Evolutionary conservation across 768 basidiomycete genomes (phyloP), one percentile per base, ranked within the genome.

Genomic region (Pholiota molesta): DNA sequence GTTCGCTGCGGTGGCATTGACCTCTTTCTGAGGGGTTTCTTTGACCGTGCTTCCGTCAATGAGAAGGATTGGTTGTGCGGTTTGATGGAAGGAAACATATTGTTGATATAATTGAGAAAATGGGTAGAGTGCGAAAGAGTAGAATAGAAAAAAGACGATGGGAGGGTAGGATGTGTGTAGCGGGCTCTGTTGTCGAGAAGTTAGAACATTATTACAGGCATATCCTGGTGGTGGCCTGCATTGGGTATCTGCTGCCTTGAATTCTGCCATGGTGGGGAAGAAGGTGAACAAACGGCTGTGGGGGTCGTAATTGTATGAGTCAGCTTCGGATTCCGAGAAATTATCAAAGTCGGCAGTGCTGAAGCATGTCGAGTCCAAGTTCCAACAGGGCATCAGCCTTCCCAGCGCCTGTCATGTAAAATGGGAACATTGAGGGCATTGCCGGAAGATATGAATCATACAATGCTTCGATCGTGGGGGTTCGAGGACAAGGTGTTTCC

Each of bases 331-430:
- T 2, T 53, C 52, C 7, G n/a, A 53, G 1, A 33, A 53, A 35
- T 53, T 31, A 31, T 53, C 33, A 16, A 53, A 35, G 52, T 53
- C n/a, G 6, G 52, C 52, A 53, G 29, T 51, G 57, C 57, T 59
- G 29, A 59, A 59, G 52, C 59, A 59, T 11, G 59, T 59, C 3
- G 59, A 39, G 26, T n/a, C n/a, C n/a, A n/a, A n/a, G n/a, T n/a
- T 59, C 59, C 14, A 59, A 35, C 23, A 59, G 51, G 26, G 53
- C 31, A 13, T 53, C 52, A 10, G 52, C 52, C 52, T 53, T 53
- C 19, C n/a, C 29, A 53, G 52, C 19, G 35, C 44, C 28, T 28
- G 42, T 29, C 9, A 58, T 47, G 19, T 1, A 58, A n/a, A 33
- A 35, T 8, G 17, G 44, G 2, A 28, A 31, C 21, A 23, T 35